These are phyloP conservation scores for Sideroxylon spinosum DNA, from an alignment of 179 eudicot species.

Conservation along the genomic window DNA sequence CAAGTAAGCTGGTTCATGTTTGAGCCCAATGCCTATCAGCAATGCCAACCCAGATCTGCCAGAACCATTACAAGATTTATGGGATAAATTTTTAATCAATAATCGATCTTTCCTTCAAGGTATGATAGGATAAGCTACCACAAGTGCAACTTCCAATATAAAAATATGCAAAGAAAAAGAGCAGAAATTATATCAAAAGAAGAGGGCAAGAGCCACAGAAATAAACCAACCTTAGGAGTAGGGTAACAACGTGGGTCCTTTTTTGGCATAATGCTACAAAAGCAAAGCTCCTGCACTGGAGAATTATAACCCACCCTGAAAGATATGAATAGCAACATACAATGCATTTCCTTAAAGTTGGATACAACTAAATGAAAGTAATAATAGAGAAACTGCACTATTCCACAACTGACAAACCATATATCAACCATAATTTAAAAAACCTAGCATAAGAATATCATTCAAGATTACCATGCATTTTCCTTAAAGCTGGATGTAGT, in stretches of 20 bases:
- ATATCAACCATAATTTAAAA: not conserved
- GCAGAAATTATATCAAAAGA: constrained; percentile 4
- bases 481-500: not conserved
- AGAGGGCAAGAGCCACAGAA: not conserved
- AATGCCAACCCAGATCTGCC: not conserved
- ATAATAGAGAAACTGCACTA: not conserved
- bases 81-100: not conserved
- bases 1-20: not conserved
- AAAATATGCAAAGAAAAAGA: not conserved
- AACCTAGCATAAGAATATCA: not conserved
- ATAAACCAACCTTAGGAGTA: constrained; percentile 31
- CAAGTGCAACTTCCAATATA: not conserved
- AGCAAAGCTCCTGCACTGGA: constrained; percentile 24
- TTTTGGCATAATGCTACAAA: constrained; percentile 21
- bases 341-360: not conserved
- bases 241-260: constrained; percentile 13
- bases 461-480: not conserved
- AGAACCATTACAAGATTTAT: not conserved
- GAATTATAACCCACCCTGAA: constrained; percentile 26
- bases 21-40: not conserved
- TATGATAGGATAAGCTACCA: not conserved
- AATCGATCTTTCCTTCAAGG: not conserved
- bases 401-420: constrained; percentile 7
- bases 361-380: not conserved
- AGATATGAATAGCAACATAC: constrained; percentile 6